phyloP scores from a whole-genome alignment of 1,284 basidiomycete species.

The Athelia sp. region DNA sequence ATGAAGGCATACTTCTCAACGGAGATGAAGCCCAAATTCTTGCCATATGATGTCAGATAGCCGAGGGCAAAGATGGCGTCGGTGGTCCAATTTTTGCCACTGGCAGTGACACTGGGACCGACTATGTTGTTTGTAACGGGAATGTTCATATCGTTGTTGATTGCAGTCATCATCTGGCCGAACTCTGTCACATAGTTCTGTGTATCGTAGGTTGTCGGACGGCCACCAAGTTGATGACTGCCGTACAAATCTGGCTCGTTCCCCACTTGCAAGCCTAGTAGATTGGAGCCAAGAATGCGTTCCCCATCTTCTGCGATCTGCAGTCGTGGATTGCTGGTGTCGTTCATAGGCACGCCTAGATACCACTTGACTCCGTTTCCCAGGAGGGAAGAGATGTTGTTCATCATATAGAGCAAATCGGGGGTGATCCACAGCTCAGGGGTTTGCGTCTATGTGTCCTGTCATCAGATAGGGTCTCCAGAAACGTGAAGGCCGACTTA shows the following conservation, averaged over 20 bases:
- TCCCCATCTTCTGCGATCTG: conserved; percentile 41
- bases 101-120: conserved; percentile 40
- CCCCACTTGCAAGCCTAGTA: conserved; percentile 41
- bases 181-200: conserved; percentile 43
- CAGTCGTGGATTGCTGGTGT: conserved; percentile 38
- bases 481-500: not conserved
- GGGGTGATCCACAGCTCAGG: conserved; percentile 45
- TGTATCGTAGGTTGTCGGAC: conserved; percentile 28
- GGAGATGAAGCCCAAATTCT: not conserved
- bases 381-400: conserved; percentile 41
- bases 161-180: conserved; percentile 27
- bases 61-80: conserved; percentile 24
- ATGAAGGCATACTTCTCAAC: not conserved
- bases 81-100: conserved; percentile 30
- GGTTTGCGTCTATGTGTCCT: conserved; percentile 30
- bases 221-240: conserved; percentile 19
- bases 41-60: not conserved
- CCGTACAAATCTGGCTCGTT: conserved; percentile 57
- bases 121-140: conserved; percentile 32
- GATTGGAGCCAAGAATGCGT: conserved; percentile 33
- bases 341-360: conserved; percentile 46
- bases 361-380: conserved; percentile 40
- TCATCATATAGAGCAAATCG: conserved; percentile 44
- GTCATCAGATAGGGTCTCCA: not conserved
- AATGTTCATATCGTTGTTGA: conserved; percentile 26